Base-by-base conservation (phyloP, 208 protist species). In the Leptomonas seymouri region DNA sequence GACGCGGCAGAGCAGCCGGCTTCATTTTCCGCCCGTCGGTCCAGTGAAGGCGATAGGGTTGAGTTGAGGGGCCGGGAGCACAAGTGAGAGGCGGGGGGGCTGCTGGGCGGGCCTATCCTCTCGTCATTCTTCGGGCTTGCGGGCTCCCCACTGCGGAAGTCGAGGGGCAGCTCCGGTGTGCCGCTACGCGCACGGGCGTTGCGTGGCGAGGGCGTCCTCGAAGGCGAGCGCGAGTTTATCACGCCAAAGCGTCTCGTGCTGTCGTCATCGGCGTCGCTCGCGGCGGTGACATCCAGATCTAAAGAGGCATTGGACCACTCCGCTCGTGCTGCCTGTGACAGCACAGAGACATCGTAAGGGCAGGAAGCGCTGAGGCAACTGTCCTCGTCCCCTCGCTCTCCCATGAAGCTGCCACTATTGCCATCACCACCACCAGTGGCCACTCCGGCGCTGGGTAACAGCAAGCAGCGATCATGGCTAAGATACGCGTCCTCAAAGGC, bases 401-500 rank as follows among this genome's bases (percentile, higher is more conserved):
- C 15, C 53, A 12, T 25, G 54, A 16, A 25, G 63, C 28, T 53
- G 42, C 28, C 8, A 46, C 18, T 69, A 45, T 0, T 49, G n/a
- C 44, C 45, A 67, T 1, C 34, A 27, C 53, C 76, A 58, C 56
- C 61, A 30, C 49, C 58, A 21, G 45, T 36, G 36, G 27, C 27
- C 34, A 50, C 36, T 1, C 53, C 64, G 14, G 28, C 58, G 48
- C 64, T 48, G 3, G 72, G 71, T 28, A 71, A 46, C 27, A 65
- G 58, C 62, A 81, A 50, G 44, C 76, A 76, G 7, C 76, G 67
- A 46, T 85, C 80, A 34, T 81, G 79, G 25, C 67, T 62, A 2
- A 93, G 73, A 51, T 93, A 84, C 21, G 57, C 58, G 12, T 66
- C 68, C 45, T 85, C 72, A 56, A 94, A 94, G 21, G 67, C 71